phyloP scores from a whole-genome alignment of 441 rosid genomes.

The Bocquillonia castaneifolia region DNA sequence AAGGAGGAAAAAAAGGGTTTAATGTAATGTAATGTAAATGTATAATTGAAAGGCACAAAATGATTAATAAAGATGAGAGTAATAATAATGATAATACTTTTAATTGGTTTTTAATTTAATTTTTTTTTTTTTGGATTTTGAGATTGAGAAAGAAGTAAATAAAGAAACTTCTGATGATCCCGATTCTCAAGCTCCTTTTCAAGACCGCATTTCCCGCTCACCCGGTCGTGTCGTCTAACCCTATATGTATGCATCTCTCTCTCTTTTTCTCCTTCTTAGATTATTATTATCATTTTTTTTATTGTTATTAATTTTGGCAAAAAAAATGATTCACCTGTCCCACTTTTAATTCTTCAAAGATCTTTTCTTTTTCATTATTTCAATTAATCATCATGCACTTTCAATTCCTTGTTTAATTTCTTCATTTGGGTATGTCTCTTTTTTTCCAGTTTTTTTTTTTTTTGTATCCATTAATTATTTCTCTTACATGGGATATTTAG shows the following conservation, averaged over 20 bases:
- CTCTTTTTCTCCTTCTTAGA: slow-evolving; percentile 24
- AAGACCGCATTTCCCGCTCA: slow-evolving; percentile 47
- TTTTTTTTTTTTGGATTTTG: too few species aligned
- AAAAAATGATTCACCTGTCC: slow-evolving; percentile 16
- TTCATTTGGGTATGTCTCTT: slow-evolving; percentile 36
- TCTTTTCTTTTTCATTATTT: too few species aligned
- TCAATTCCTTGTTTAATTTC: slow-evolving; percentile 46
- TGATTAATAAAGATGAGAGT: background rate
- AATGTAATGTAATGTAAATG: background rate
- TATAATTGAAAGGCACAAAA: background rate
- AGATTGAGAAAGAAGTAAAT: background rate
- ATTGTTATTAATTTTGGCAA: slow-evolving; percentile 23
- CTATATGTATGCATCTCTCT: slow-evolving; percentile 42
- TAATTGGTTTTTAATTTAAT: too few species aligned
- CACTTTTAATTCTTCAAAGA: slow-evolving; percentile 32
- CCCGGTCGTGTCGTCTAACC: slow-evolving; percentile 47
- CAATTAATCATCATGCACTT: slow-evolving; percentile 22
- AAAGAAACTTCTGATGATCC: slow-evolving; percentile 33
- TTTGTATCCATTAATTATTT: background rate
- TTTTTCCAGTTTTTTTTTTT: slow-evolving; percentile 8
- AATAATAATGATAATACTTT: too few species aligned
- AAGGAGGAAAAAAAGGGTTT: background rate
- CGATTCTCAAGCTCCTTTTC: slow-evolving; percentile 53
- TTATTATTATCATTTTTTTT: slow-evolving; percentile 10
- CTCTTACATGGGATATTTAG: too few species aligned